Evolutionary conservation across 1,284 basidiomycete genomes (phyloP), one percentile per base, ranked within the genome.

Genomic region (Heterobasidion irregulare): DNA sequence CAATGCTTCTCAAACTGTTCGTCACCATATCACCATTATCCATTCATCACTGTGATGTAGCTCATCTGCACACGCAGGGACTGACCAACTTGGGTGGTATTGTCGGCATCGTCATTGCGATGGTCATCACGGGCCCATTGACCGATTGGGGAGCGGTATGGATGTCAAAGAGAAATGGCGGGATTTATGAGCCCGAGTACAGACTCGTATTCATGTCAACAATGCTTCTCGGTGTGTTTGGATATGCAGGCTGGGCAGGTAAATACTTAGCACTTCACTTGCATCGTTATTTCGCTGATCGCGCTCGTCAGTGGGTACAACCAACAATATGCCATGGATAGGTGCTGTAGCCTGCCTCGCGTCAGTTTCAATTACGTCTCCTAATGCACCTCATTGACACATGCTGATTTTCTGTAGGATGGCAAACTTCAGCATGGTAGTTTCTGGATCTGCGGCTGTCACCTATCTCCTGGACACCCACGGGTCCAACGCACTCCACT

Each of bases 161-260:
- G 70, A 62, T 76, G 41, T 67, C 75, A 2, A 73, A 65, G 56
- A 66, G 69, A 5, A 76, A 76, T 56, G 69, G 70, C 41, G 75
- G 75, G 0, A 63, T 76, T 4, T 76, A 75, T 61, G 75, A 77
- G 59, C 75, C 75, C 1, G 75, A 77, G 61, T 75, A 73, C 61
- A 67, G 75, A 16, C 70, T 77, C 6, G 57, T 73, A 26, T 74
- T 76, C 59, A 67, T 75, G 57, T 52, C 68, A 6, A 65, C 69
- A 8, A 76, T 76, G 74, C 63, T 76, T 13, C 68, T 74, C 55
- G 71, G 73, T 13, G 65, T 75, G 0, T 74, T 74, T 56, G 75
- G 75, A 18, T 77, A 75, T 59, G 66, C 70, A 19, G 74, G 75
- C 33, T 77, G 75, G 74, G 73, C 72, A 56, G 70, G 66, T 68